These are phyloP conservation scores for Apophysomyces sp. DNA, from an alignment of 371 early-diverging fungal genomes.

Conservation along the genomic window DNA sequence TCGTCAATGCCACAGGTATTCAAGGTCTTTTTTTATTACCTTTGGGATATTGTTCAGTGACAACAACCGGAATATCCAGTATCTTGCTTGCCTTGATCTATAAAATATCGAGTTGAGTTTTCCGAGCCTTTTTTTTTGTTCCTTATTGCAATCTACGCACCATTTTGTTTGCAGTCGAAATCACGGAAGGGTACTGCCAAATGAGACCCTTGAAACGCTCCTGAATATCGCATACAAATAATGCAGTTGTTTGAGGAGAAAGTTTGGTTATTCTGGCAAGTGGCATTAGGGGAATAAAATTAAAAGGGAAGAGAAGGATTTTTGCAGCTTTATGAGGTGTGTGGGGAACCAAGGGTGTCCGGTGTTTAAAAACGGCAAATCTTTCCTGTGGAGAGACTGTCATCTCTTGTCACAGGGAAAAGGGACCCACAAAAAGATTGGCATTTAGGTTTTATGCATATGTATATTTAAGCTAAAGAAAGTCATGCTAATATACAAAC, in stretches of 20 bases:
- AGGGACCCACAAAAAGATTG: no score
- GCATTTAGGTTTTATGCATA: no score
- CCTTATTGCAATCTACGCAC: no score
- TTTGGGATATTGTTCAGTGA: constrained; percentile 88
- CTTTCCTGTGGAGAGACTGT: neutral
- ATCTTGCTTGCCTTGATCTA: constrained; percentile 66
- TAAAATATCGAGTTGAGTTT: neutral
- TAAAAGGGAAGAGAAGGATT: neutral
- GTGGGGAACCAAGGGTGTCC: neutral
- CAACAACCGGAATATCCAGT: constrained; percentile 81
- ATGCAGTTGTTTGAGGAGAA: constrained; percentile 70
- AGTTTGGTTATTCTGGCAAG: constrained; percentile 36
- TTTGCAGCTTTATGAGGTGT: no score
- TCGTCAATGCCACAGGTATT: constrained; percentile 46
- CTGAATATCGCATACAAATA: constrained; percentile 94
- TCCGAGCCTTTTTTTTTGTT: neutral
- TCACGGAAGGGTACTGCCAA: constrained; percentile 77
- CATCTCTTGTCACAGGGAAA: no score
- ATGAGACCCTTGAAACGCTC: constrained; percentile 83
- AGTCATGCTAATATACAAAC: no score
- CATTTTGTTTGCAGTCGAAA: constrained; percentile 90
- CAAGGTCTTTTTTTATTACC: constrained; percentile 43
- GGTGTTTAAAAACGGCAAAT: neutral
- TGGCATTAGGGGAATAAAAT: constrained; percentile 21
- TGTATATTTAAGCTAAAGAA: no score